phyloP scores from a whole-genome alignment of 352 stramenopile species.

The Phytophthora pini region DNA sequence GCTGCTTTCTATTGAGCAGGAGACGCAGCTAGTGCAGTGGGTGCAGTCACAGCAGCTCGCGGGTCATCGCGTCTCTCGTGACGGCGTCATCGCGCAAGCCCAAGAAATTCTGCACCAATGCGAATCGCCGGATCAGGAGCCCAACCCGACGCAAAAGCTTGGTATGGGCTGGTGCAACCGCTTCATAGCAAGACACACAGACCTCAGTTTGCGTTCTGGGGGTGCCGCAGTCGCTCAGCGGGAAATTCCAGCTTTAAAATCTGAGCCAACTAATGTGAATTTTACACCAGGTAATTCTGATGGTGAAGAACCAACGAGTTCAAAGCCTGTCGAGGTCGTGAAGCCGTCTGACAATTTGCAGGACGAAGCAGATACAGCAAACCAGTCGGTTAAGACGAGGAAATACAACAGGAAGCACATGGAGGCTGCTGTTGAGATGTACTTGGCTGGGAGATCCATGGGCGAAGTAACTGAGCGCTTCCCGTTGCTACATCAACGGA shows the following conservation, averaged over 20 bases:
- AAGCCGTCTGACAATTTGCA: not conserved
- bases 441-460: slow-evolving; percentile 24
- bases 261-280: not conserved
- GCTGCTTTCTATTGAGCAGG: slow-evolving; percentile 15
- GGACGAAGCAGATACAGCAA: not conserved
- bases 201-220: slow-evolving; percentile 22
- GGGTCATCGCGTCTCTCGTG: slow-evolving; percentile 23
- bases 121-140: not conserved
- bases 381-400: slow-evolving; percentile 9
- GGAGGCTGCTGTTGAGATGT: slow-evolving; percentile 34
- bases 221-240: not conserved
- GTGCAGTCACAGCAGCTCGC: slow-evolving; percentile 11
- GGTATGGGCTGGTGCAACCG: slow-evolving; percentile 34
- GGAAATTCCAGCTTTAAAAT: slow-evolving; percentile 1
- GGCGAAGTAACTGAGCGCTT: slow-evolving; percentile 22
- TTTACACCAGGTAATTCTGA: not conserved
- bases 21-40: slow-evolving; percentile 22
- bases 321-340: not conserved
- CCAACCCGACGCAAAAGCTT: slow-evolving; percentile 5
- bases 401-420: slow-evolving; percentile 34
- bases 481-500: slow-evolving; percentile 27
- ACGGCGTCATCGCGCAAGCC: slow-evolving; percentile 18
- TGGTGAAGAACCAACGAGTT: not conserved
- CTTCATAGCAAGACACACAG: slow-evolving; percentile 23
- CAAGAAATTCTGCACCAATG: slow-evolving; percentile 18